A percentile compares a stretch with the other conserved stretches of the same genome.
Evolutionary conservation across 164 flowering plant genomes (phyloP).

Genomic region (Tetrastigma voinierianum): DNA sequence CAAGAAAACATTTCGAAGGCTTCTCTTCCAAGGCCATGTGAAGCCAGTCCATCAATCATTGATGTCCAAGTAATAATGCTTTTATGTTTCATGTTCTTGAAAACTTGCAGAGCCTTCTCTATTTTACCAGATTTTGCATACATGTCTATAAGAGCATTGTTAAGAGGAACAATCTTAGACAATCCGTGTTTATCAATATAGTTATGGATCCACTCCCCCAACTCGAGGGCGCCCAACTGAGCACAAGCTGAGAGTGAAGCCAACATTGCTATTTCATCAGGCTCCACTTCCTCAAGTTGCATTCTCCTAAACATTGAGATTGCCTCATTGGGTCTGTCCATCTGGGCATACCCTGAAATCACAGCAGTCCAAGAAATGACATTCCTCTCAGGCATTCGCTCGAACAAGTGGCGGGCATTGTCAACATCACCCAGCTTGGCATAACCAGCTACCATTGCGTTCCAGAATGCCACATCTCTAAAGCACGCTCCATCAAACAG

Average conservation of each 20-base stretch:
- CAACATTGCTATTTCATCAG: conserved; percentile 62
- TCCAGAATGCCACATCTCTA: conserved; percentile 48
- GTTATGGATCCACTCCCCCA: conserved; percentile 57
- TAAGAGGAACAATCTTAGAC: conserved; percentile 27
- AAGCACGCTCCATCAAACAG: conserved; percentile 44
- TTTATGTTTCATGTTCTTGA: conserved; percentile 44
- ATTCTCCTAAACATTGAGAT: conserved; percentile 47
- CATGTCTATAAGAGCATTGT: conserved; percentile 63
- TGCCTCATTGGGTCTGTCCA: conserved; percentile 41
- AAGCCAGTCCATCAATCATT: conserved; percentile 58
- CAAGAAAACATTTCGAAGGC: conserved; percentile 50
- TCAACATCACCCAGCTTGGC: conserved; percentile 46
- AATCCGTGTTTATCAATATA: conserved; percentile 35
- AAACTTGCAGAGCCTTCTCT: conserved; percentile 42
- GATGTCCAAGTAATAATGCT: conserved; percentile 71
- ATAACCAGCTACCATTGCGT: conserved; percentile 58
- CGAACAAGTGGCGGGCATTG: conserved; percentile 44
- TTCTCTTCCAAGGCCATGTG: conserved; percentile 56
- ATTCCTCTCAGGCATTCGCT: conserved; percentile 49
- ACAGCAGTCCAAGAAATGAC: conserved; percentile 64
- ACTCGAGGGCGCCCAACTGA: conserved; percentile 47
- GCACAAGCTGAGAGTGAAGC: conserved; percentile 71
- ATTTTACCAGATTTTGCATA: conserved; percentile 64
- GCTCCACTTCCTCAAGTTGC: conserved; percentile 43
- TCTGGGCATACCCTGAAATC: conserved; percentile 52